Base-by-base conservation (phyloP, 768 basidiomycete species). In the Rhodotorula taiwanensis region DNA sequence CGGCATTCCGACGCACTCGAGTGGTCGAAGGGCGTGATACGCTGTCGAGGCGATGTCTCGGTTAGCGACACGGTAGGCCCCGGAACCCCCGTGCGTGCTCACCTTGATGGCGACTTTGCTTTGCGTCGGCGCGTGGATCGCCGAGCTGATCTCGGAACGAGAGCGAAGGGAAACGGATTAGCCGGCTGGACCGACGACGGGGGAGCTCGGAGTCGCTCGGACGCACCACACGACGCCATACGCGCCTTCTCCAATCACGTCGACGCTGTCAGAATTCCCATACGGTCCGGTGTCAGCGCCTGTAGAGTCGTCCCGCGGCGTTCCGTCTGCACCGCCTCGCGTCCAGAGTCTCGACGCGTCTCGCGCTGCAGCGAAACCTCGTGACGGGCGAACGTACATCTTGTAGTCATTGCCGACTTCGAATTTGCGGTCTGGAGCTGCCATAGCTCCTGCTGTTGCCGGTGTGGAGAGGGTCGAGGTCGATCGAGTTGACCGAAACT, bases 11-110 rank as follows among this genome's bases (percentile, higher is more conserved):
- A 65, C 62, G 34, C 2, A 69, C 69, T 90, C 61, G 90, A 86
- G 74, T 93, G 91, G 75, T 94, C 92, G 71, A 94, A 95, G 9
- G 91, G 91, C 0, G 87, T 85, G 77, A 95, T 91, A 79, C 89
- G 89, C 81, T 67, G 60, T 15, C 18, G 4, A 28, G 13, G 34
- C n/a, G n/a, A n/a, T n/a, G n/a, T n/a, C n/a, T n/a, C n/a, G n/a
- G n/a, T n/a, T n/a, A n/a, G n/a, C n/a, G n/a, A n/a, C n/a, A n/a
- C n/a, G n/a, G n/a, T n/a, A n/a, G n/a, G n/a, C n/a, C n/a, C n/a
- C n/a, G n/a, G n/a, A n/a, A n/a, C 30, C 7, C 4, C 27, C 42
- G 31, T 52, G 23, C 45, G 27, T 8, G 25, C 27, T 20, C 33
- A 59, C 56, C 52, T 95, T 95, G 80, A 95, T 92, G 58, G 93